These are phyloP conservation scores for Populus trichocarpa DNA, from an alignment of 441 rosid species.

Conservation along the genomic window DNA sequence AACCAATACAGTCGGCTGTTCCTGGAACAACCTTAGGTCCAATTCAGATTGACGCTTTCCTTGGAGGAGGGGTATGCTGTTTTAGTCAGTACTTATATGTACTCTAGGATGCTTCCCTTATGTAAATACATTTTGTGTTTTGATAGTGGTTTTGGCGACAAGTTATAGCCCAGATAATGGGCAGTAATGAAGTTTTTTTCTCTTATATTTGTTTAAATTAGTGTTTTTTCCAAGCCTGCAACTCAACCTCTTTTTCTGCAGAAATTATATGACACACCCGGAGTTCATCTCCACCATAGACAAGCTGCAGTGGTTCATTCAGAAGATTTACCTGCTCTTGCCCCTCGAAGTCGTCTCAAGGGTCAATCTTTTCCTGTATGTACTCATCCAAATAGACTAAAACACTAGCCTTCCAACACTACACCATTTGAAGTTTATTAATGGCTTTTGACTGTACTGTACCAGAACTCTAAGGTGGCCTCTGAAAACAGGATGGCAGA, in stretches of 20 bases:
- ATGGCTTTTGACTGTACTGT: slow-evolving; percentile 10
- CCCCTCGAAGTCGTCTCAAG: slow-evolving; percentile 85
- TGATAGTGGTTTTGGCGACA: background rate
- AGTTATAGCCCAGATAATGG: slow-evolving; percentile 1
- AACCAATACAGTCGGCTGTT: slow-evolving; percentile 95
- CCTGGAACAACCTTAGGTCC: slow-evolving; percentile 98
- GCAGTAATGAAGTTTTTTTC: background rate
- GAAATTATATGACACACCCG: slow-evolving; percentile 93
- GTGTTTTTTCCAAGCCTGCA: background rate
- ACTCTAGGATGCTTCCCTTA: slow-evolving; percentile 1
- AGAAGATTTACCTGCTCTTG: slow-evolving; percentile 88
- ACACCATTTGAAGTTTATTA: background rate
- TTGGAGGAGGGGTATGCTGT: slow-evolving; percentile 80
- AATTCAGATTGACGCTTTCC: slow-evolving; percentile 88
- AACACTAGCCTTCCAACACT: background rate
- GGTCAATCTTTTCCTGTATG: slow-evolving; percentile 73
- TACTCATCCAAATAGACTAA: slow-evolving; percentile 15
- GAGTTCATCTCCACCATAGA: slow-evolving; percentile 96
- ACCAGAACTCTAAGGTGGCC: slow-evolving; percentile 30
- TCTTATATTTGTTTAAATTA: background rate
- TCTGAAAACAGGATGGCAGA: slow-evolving; percentile 25
- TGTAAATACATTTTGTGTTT: background rate
- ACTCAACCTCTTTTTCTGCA: slow-evolving; percentile 24
- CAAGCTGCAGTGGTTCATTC: slow-evolving; percentile 91
- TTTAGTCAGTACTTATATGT: slow-evolving; percentile 16